Evolutionary conservation across 192 early-diverging fungal species (phyloP).

Genomic region (Coemansia aciculifera): DNA sequence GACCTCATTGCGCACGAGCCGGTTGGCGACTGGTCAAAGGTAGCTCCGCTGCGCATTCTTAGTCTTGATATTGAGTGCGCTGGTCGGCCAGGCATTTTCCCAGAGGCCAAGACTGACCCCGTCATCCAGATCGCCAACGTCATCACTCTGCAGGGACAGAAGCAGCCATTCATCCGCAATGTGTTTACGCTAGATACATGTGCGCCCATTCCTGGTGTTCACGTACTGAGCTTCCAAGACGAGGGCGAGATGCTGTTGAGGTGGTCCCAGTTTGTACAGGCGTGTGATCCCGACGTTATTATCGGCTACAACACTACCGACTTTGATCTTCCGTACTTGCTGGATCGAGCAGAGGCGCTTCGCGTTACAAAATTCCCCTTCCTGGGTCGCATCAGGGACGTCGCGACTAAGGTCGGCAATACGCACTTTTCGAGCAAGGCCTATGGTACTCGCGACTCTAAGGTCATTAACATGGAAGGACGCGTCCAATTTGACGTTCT

Average conservation of each 20-base stretch:
- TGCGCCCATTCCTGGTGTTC: slow-evolving; percentile 88
- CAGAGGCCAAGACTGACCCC: slow-evolving; percentile 86
- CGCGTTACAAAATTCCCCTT: slow-evolving; percentile 77
- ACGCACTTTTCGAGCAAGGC: slow-evolving; percentile 86
- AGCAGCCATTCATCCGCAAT: slow-evolving; percentile 88
- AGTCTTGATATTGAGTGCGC: slow-evolving; percentile 99
- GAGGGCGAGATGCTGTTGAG: slow-evolving; percentile 76
- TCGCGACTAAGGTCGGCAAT: slow-evolving; percentile 26
- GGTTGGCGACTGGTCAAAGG: slow-evolving; percentile 88
- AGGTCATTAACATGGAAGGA: slow-evolving; percentile 86
- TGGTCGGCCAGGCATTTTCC: slow-evolving; percentile 93
- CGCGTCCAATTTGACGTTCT: slow-evolving; percentile 92
- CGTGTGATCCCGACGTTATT: slow-evolving; percentile 89
- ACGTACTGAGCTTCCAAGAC: slow-evolving; percentile 75
- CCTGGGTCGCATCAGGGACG: slow-evolving; percentile 69
- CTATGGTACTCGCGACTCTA: slow-evolving; percentile 89
- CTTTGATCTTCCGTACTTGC: slow-evolving; percentile 95
- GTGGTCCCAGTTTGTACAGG: slow-evolving; percentile 87
- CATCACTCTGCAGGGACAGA: slow-evolving; percentile 88
- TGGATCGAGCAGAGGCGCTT: slow-evolving; percentile 84
- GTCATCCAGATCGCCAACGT: slow-evolving; percentile 98
- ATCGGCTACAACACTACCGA: slow-evolving; percentile 97
- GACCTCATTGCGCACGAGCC: slow-evolving; percentile 82
- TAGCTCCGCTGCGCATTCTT: slow-evolving; percentile 91
- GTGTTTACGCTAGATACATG: slow-evolving; percentile 92